Conservation (phyloP, 257 asterid genomes). For the Cynanchum wilfordii region DNA sequence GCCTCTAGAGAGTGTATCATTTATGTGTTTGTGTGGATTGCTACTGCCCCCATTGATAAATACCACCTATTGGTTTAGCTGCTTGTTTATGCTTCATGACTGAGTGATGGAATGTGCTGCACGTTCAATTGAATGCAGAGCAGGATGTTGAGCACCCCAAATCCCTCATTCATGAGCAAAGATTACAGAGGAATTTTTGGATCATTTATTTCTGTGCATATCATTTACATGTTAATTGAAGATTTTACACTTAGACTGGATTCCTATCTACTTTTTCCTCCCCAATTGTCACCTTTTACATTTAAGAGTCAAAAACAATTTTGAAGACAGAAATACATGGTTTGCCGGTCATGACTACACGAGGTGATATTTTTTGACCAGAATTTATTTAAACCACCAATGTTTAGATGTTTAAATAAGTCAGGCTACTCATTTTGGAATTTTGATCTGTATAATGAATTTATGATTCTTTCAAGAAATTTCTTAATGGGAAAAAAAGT, state of each 20-base stretch:
- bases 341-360: background rate
- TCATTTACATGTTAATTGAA: background rate
- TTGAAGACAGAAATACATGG: background rate
- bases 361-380: background rate
- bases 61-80: background rate
- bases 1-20: background rate
- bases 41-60: background rate
- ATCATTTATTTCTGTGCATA: background rate
- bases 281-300: background rate
- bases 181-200: background rate
- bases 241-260: background rate
- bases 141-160: background rate
- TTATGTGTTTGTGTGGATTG: background rate
- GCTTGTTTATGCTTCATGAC: background rate
- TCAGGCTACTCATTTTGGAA: background rate
- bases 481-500: conserved; percentile 10
- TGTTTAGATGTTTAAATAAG: background rate
- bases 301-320: background rate
- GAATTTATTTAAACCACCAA: background rate
- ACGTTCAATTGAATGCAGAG: background rate
- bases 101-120: background rate
- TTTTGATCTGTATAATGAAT: background rate
- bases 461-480: background rate
- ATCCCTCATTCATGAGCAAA: background rate
- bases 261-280: background rate